Conservation (phyloP, 1,284 basidiomycete species). For the Puccinia polysora region DNA sequence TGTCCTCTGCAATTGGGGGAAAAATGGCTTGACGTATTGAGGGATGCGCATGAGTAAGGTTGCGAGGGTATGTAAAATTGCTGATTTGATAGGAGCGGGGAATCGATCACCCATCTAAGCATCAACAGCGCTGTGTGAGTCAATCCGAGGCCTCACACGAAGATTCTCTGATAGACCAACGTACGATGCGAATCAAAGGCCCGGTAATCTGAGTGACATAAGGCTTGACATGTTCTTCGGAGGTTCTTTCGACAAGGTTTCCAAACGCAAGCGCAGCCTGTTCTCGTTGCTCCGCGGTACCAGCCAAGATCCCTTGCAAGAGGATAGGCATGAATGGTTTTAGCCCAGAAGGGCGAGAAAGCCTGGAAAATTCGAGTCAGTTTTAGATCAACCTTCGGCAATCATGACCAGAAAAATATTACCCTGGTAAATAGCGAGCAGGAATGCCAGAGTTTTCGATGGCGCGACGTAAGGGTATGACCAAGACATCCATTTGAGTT, state of each 20-base stretch:
- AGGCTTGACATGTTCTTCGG: slow-evolving; percentile 83
- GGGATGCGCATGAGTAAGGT: slow-evolving; percentile 77
- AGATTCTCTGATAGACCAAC: slow-evolving; percentile 4
- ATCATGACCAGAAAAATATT: not conserved
- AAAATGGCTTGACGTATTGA: slow-evolving; percentile 90
- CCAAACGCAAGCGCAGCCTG: slow-evolving; percentile 91
- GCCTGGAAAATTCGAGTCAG: slow-evolving; percentile 59
- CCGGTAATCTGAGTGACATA: slow-evolving; percentile 96
- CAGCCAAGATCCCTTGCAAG: slow-evolving; percentile 47
- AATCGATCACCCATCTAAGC: slow-evolving; percentile 55
- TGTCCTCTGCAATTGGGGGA: slow-evolving; percentile 92
- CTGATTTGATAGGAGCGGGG: slow-evolving; percentile 83
- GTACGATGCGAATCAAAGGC: slow-evolving; percentile 65
- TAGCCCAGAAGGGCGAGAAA: slow-evolving; percentile 84
- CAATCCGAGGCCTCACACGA: not conserved
- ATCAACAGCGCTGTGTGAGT: not conserved
- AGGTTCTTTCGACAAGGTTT: slow-evolving; percentile 85
- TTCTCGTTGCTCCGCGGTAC: slow-evolving; percentile 62
- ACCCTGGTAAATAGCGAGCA: slow-evolving; percentile 63
- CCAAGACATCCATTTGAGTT: slow-evolving; percentile 82
- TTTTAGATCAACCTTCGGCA: not conserved
- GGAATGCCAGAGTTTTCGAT: slow-evolving; percentile 80
- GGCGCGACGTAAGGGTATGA: slow-evolving; percentile 78
- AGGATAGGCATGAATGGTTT: slow-evolving; percentile 63
- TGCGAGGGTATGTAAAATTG: slow-evolving; percentile 74